Percentiles rank a stretch among this genome's conserved stretches.
phyloP scores from a whole-genome alignment of 2,329 filamentous ascomycete species.

The Aspergillus ochraceoroseus region DNA sequence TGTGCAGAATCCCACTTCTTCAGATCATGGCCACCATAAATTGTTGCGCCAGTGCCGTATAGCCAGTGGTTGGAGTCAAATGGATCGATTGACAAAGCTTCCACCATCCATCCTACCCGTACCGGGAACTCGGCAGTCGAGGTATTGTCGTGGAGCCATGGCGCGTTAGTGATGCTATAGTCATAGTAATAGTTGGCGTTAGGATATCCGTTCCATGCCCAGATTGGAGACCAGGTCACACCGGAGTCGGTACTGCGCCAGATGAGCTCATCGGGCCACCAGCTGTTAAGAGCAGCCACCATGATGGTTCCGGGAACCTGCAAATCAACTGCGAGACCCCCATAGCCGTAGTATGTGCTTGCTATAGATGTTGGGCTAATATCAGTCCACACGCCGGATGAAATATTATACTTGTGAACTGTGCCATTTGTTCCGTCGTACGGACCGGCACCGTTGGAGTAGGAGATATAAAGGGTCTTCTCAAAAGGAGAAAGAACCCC shows the following conservation, averaged over 20 bases:
- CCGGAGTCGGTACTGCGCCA: constrained; percentile 55
- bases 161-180: constrained; percentile 47
- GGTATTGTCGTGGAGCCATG: constrained; percentile 52
- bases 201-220: constrained; percentile 50
- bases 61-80: constrained; percentile 57
- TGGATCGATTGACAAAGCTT: constrained; percentile 55
- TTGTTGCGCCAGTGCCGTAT: constrained; percentile 56
- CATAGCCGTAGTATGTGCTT: constrained; percentile 52
- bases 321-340: constrained; percentile 52
- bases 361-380: constrained; percentile 52
- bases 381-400: constrained; percentile 49
- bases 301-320: constrained; percentile 54
- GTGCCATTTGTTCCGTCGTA: constrained; percentile 54
- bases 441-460: constrained; percentile 53
- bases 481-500: constrained; percentile 49
- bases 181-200: constrained; percentile 47
- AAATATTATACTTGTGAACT: constrained; percentile 53
- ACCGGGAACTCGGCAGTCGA: constrained; percentile 26
- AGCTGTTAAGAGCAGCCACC: constrained; percentile 54
- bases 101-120: constrained; percentile 57
- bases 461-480: constrained; percentile 53
- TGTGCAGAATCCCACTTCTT: constrained; percentile 51
- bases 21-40: constrained; percentile 53
- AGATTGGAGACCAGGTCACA: constrained; percentile 51
- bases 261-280: constrained; percentile 56